phyloP scores from a whole-genome alignment of 345 rosid species.

The Populus nigra region DNA sequence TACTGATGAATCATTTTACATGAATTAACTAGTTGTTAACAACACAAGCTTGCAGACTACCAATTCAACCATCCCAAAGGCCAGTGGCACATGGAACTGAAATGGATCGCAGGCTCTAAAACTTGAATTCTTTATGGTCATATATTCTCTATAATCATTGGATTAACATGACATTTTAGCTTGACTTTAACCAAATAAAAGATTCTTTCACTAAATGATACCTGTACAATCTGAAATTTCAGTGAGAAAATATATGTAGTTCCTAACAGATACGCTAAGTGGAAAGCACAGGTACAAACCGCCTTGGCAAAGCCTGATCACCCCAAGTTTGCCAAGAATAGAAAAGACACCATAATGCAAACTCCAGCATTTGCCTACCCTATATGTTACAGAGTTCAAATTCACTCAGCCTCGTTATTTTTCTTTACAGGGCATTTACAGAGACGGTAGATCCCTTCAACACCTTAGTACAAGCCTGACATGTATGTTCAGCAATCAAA shows the following conservation, averaged over 20 bases:
- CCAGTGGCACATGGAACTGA: background rate
- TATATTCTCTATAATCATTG: too few species aligned
- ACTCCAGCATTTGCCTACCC: background rate
- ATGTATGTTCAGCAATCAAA: background rate
- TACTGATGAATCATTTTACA: too few species aligned
- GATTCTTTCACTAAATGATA: background rate
- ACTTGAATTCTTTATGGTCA: background rate
- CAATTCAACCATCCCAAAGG: background rate
- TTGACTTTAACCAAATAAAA: too few species aligned
- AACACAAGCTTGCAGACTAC: background rate
- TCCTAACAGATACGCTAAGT: background rate
- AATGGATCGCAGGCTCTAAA: background rate
- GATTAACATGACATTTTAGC: too few species aligned
- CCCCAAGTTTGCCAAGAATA: background rate
- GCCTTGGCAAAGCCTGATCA: background rate
- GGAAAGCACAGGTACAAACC: background rate
- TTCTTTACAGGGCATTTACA: background rate
- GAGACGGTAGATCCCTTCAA: background rate
- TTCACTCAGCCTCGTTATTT: background rate
- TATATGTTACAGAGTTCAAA: background rate
- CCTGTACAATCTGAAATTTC: background rate
- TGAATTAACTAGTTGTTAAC: too few species aligned
- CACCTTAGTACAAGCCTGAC: background rate
- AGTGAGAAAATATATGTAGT: background rate
- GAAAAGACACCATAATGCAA: background rate